Base-by-base conservation (phyloP, 129 eudicot genomes). In the Kitagawia praeruptora region DNA sequence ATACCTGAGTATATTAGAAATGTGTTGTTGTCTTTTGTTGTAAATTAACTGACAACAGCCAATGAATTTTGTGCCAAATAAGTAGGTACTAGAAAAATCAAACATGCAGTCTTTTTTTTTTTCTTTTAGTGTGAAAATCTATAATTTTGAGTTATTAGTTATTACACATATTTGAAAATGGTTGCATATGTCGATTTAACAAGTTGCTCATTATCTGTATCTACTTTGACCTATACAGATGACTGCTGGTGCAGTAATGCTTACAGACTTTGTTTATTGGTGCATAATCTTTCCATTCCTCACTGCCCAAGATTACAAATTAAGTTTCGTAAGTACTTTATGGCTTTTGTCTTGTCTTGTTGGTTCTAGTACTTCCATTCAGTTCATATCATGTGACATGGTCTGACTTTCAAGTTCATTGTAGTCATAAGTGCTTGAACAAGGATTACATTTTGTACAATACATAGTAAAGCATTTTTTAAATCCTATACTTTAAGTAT, bases 241-340 rank as follows among this genome's bases (percentile, higher is more conserved):
- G 85, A 83, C 91, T 70, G 97, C 95, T 73, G 97, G 98, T 49
- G 93, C 97, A 18, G 98, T 88, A 75, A 81, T 92, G 87, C 82
- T 93, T 63, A 93, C 98, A 14, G 97, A 91, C 84, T 48, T 39
- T 81, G 85, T 93, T 82, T 93, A 90, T 83, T 93, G 98, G 98
- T 54, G 70, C 54, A 78, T 91, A 66, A 91, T 91, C 76, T 89
- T 87, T 82, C 98, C 98, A 21, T 93, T 91, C 61, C 87, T 93
- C 56, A 85, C 85, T 77, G 82, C 87, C 80, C 78, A 41, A 66
- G 91, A 87, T 54, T 91, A 85, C 75, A 89, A 93, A 72, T 78
- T 91, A 89, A 80, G 81, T 78, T 79, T 81, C 61, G 98, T 93
- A 82, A 93, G 98, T 87, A 51, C 80, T 82, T 49, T 73, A 21